phyloP scores from a whole-genome alignment of 1,284 basidiomycete genomes.

The Violaceomyces palustris region DNA sequence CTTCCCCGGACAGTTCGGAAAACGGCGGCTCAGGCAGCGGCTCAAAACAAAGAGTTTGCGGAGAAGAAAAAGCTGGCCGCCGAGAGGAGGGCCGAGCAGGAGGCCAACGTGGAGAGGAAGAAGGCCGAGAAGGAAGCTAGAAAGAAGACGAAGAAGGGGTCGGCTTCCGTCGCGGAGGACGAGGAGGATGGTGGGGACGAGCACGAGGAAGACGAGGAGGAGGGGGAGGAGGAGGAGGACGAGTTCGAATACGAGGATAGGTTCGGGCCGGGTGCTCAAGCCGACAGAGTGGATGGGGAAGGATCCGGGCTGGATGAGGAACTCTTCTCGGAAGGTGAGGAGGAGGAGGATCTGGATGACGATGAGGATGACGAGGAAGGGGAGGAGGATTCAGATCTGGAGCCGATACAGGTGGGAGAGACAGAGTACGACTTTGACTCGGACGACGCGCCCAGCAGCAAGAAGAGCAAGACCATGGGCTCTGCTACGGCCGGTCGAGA shows the following conservation, averaged over 20 bases:
- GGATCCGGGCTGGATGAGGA: slow-evolving; percentile 11
- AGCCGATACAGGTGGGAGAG: slow-evolving; percentile 35
- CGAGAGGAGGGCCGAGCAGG: slow-evolving; percentile 33
- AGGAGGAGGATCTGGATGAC: slow-evolving; percentile 12
- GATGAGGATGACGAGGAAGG: slow-evolving; percentile 12
- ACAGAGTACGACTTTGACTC: slow-evolving; percentile 24
- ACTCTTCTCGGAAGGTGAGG: slow-evolving; percentile 29
- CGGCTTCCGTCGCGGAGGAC: slow-evolving; percentile 12
- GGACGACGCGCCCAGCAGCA: no score
- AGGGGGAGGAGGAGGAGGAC: slow-evolving; percentile 9
- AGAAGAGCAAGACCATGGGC: no score
- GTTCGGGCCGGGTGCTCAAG: slow-evolving; percentile 4
- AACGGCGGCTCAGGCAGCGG: slow-evolving; percentile 16
- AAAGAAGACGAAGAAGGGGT: slow-evolving; percentile 4
- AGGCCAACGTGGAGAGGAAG: slow-evolving; percentile 42
- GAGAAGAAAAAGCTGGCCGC: slow-evolving; percentile 25
- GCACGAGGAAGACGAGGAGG: slow-evolving; percentile 9
- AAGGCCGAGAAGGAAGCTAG: slow-evolving; percentile 27
- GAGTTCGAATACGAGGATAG: slow-evolving; percentile 48
- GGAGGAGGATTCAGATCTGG: slow-evolving; percentile 32
- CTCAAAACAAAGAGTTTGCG: slow-evolving; percentile 14
- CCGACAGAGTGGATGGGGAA: no score
- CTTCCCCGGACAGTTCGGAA: slow-evolving; percentile 13
- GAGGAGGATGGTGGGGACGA: slow-evolving; percentile 11
- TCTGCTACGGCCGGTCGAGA: no score